Base-by-base conservation (phyloP, 768 basidiomycete genomes). In the Mycena amicta region DNA sequence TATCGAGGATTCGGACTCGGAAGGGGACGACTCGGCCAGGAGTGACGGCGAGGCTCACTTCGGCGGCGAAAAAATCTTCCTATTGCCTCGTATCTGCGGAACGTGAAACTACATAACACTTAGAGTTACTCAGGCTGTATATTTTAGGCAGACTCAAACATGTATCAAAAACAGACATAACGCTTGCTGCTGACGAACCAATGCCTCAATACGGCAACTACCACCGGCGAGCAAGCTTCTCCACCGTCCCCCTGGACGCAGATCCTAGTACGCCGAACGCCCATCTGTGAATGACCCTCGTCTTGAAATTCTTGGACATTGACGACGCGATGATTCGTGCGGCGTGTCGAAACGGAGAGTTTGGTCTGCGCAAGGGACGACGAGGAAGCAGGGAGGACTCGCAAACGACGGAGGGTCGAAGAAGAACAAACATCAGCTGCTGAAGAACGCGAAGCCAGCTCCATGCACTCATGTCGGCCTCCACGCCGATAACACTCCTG, bases 401-500 rank as follows among this genome's bases (percentile, higher is more conserved):
- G 29, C 4, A 71, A 57, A 53, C 71, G 71, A 65, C 67, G 71
- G 31, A 72, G 40, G 49, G n/a, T 50, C 50, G 4, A 31, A 33
- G 39, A 25, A 45, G n/a, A n/a, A n/a, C n/a, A n/a, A n/a, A n/a
- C n/a, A n/a, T n/a, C n/a, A n/a, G n/a, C n/a, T n/a, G n/a, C n/a
- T n/a, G n/a, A n/a, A n/a, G n/a, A n/a, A n/a, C n/a, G n/a, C n/a
- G n/a, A n/a, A n/a, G n/a, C n/a, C n/a, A 95, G 75, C 95, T 95
- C 76, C 93, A 94, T 60, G 87, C 87, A 67, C 88, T 90, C 90
- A 90, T 93, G 50, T 93, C 85, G 39, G 90, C 92, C 72, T 95
- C 93, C 90, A 95, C 93, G 68, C 87, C 88, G 75, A 93, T 90
- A 53, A 92, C 89, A 6, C 88, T 89, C n/a, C 93, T 93, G 56